Evolutionary conservation across 805 yeast genomes (phyloP), one percentile per base, ranked within the genome.

Genomic region (Pichia rugopelliculosa): DNA sequence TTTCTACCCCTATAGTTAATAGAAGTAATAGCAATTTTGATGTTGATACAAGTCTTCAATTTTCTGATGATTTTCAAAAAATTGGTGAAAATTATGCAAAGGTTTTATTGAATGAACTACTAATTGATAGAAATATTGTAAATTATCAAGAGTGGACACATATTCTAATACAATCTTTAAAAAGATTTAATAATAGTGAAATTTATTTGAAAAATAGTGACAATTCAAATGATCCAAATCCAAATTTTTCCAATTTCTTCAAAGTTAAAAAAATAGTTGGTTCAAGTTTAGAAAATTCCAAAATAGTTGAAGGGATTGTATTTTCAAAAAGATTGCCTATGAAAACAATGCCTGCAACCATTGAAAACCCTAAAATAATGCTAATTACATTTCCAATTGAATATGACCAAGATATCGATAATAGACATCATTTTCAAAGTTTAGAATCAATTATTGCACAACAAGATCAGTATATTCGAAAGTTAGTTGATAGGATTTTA

Each of bases 341-440:
- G 36, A 87, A 83, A 58, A 62, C 76, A 1, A 95, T 93, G 99
- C 77, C 88, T 0, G 63, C 77, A 6, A 59, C 62, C 22, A 71
- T 95, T 8, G 57, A 60, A 0, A 73, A 77, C 44, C 98, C 99
- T 0, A 76, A 81, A 46, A 84, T 93, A 36, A 79, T 91, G 49
- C 70, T 95, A 17, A 73, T 93, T 6, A 82, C 89, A 72, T 93
- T 93, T 58, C 96, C 97, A 0, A 68, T 93, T 23, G 98, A 90
- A 59, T 93, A 88, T 55, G 87, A 84, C 46, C 88, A 84, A 54
- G 64, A 55, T 24, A 40, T 57, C 9, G 58, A 57, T 27, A 54
- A 56, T 25, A 51, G 41, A 34, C 54, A 48, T 13, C 54, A 47
- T 41, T 55, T 52, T 36, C 52, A 53, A 30, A 52, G 56, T 40